A percentile compares a stretch with the other conserved stretches of the same genome.
Conservation (phyloP, 1,284 basidiomycete genomes). For the Paramarasmius palmivorus region DNA sequence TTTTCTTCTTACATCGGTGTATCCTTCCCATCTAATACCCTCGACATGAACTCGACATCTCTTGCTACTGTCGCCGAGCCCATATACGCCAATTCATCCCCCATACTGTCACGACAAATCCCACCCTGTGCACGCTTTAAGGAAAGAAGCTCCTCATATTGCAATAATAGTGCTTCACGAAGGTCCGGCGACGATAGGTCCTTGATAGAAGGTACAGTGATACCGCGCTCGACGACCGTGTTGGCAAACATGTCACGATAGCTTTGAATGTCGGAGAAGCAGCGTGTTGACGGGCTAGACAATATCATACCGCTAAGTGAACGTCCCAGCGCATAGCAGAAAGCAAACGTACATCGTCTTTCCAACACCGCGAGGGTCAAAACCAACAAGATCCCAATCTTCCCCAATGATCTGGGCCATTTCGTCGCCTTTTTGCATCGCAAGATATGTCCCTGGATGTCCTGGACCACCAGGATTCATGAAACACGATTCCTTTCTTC, state of each 20-base stretch:
- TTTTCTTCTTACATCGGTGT: constrained; percentile 36
- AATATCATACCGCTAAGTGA: neutral
- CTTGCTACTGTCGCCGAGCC: constrained; percentile 42
- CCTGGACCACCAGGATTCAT: constrained; percentile 32
- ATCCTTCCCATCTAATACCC: constrained; percentile 38
- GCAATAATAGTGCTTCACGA: constrained; percentile 30
- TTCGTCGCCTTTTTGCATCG: constrained; percentile 1
- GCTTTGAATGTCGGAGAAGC: constrained; percentile 30
- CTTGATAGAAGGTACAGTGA: constrained; percentile 28
- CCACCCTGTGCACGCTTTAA: constrained; percentile 35
- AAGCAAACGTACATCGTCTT: constrained; percentile 29
- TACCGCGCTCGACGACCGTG: constrained; percentile 36
- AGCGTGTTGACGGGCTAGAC: constrained; percentile 32
- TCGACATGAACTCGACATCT: constrained; percentile 43
- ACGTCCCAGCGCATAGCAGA: neutral
- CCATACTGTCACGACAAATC: constrained; percentile 38
- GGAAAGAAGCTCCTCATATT: constrained; percentile 33
- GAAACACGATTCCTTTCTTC: constrained; percentile 24
- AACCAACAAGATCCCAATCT: constrained; percentile 41
- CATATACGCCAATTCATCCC: constrained; percentile 41
- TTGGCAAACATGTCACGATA: constrained; percentile 35
- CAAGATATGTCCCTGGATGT: constrained; percentile 21
- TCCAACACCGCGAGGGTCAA: constrained; percentile 45
- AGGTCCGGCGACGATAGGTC: constrained; percentile 26
- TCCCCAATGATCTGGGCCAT: constrained; percentile 24